Conservation (phyloP, 75 land plant genomes). For the Pinus albicaulis region DNA sequence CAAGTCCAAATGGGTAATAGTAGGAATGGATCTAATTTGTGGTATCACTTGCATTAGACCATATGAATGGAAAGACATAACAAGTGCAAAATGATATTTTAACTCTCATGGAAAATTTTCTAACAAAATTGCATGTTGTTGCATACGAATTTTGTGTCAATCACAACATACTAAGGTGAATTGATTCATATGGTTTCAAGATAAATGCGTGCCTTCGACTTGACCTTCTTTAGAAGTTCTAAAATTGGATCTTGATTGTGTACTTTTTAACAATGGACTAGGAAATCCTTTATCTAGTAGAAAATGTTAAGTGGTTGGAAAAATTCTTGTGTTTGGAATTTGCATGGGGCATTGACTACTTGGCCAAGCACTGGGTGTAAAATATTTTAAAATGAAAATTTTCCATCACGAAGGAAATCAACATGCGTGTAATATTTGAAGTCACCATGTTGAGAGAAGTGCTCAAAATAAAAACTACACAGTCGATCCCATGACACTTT, state of each 20-base stretch:
- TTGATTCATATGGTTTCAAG: constrained; percentile 88
- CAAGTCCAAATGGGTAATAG: too few relatives aligned
- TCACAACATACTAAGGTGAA: constrained; percentile 81
- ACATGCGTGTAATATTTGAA: constrained; percentile 73
- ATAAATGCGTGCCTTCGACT: constrained; percentile 88
- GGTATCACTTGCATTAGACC: constrained; percentile 72
- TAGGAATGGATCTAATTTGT: constrained; percentile 88
- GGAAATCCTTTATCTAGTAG: constrained; percentile 96
- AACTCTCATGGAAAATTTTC: constrained; percentile 20
- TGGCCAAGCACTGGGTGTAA: constrained; percentile 95
- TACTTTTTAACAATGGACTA: constrained; percentile 96
- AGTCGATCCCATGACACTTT: constrained; percentile 83
- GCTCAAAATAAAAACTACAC: constrained; percentile 98
- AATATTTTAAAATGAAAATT: constrained; percentile 95
- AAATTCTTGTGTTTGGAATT: constrained; percentile 92
- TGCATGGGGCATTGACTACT: constrained; percentile 98
- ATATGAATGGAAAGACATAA: constrained; percentile 77
- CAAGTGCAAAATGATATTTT: constrained; percentile 77
- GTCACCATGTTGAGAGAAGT: constrained; percentile 84
- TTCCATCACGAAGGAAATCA: constrained; percentile 99
- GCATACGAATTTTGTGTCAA: constrained; percentile 98
- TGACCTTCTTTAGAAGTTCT: constrained; percentile 85
- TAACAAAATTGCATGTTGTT: constrained; percentile 68
- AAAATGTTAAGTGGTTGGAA: constrained; percentile 76
- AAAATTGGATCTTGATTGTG: constrained; percentile 89